A percentile compares a stretch with the other conserved stretches of the same genome.
These are phyloP conservation scores for Claviceps sp. DNA, from an alignment of 2,329 filamentous ascomycete species.

Conservation along the genomic window DNA sequence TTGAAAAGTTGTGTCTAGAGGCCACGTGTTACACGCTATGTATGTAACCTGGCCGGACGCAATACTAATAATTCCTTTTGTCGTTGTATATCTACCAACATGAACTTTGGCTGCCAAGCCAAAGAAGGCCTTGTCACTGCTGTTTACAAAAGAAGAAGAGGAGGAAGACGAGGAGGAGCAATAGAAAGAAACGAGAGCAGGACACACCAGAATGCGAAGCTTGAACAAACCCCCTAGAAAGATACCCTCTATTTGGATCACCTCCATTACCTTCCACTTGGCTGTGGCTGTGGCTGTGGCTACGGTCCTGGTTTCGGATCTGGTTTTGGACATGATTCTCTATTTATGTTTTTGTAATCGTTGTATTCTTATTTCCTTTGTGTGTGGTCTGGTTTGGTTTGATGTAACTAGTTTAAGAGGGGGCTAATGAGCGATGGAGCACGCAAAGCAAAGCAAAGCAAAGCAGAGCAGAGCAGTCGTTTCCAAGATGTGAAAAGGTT, in stretches of 20 bases:
- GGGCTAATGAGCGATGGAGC: too few species aligned
- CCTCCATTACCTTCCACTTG: background rate
- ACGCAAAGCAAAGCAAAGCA: too few species aligned
- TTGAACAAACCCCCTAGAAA: slow-evolving; percentile 17
- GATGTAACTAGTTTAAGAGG: too few species aligned
- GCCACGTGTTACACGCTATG: background rate
- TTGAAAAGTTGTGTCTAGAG: too few species aligned
- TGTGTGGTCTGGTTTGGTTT: too few species aligned
- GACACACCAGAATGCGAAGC: slow-evolving; percentile 17
- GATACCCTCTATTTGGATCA: slow-evolving; percentile 26
- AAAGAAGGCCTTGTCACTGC: background rate
- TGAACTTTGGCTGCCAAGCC: background rate
- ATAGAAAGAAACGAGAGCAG: background rate
- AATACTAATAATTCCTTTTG: slow-evolving; percentile 1
- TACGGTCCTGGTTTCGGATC: too few species aligned
- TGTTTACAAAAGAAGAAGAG: background rate
- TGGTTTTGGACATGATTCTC: too few species aligned
- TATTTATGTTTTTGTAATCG: too few species aligned
- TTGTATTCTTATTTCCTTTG: too few species aligned
- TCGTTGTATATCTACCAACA: slow-evolving; percentile 1
- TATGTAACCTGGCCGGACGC: background rate
- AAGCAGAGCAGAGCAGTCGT: too few species aligned
- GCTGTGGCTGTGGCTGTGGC: too few species aligned
- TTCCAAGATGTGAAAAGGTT: too few species aligned
- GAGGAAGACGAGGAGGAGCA: background rate